Conservation (phyloP, 306 rosid species). For the Pyrus bretschneideri region DNA sequence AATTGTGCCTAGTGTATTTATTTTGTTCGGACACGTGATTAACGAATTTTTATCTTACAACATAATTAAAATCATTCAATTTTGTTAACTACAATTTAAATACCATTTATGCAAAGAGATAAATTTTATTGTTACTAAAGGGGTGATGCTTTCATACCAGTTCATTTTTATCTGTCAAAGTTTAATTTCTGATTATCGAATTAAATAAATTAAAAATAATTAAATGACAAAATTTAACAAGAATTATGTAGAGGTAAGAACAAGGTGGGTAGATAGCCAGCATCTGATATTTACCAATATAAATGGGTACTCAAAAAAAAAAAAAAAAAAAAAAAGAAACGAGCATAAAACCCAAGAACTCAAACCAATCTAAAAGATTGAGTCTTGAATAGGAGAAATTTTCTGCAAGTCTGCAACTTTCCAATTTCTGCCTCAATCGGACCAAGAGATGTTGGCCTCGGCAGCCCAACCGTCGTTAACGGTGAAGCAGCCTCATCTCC, state of each 20-base stretch:
- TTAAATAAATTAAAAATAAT: no score
- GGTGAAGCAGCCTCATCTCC: slow-evolving; percentile 32
- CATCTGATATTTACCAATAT: background rate
- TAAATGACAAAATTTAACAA: fast-evolving
- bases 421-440: background rate
- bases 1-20: no score
- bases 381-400: background rate
- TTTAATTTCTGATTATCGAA: fast-evolving
- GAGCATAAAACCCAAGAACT: background rate
- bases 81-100: no score
- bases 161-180: fast-evolving
- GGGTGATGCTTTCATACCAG: fast-evolving
- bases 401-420: background rate
- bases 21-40: no score
- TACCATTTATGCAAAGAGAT: no score
- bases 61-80: no score
- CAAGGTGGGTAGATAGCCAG: no score
- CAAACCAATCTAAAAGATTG: background rate
- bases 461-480: slow-evolving; percentile 32
- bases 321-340: background rate
- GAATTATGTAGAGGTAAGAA: fast-evolving
- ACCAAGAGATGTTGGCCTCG: slow-evolving; percentile 47
- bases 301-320: background rate
- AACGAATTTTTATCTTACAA: no score
- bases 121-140: no score